These are phyloP conservation scores for Trypanosoma melophagium DNA, from an alignment of 208 protist species.

Conservation along the genomic window DNA sequence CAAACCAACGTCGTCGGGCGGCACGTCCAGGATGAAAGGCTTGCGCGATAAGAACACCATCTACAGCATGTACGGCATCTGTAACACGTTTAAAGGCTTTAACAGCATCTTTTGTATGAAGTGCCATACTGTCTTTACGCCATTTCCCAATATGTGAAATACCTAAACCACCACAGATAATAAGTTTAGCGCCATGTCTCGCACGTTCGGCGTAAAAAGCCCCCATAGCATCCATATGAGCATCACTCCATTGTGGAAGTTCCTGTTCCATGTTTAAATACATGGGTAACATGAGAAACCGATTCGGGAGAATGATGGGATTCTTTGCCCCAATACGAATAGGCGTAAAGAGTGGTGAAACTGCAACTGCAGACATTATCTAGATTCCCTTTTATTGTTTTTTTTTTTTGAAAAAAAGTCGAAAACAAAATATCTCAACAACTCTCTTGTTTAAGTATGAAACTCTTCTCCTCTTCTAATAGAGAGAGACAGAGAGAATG, in stretches of 20 bases:
- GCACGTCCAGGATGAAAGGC: constrained; percentile 91
- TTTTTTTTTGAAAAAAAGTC: not conserved
- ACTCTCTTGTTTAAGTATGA: too few species aligned
- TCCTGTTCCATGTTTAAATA: constrained; percentile 88
- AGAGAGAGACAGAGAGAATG: too few species aligned
- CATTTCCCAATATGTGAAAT: constrained; percentile 81
- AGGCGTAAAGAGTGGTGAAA: constrained; percentile 51
- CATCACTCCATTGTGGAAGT: constrained; percentile 47
- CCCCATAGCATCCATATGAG: constrained; percentile 74
- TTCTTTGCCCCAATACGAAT: constrained; percentile 42
- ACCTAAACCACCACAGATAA: constrained; percentile 88
- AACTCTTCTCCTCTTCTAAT: too few species aligned
- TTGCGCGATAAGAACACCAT: constrained; percentile 89
- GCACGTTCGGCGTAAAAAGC: constrained; percentile 85
- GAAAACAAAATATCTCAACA: not conserved
- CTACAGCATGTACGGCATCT: constrained; percentile 82
- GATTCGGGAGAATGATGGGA: constrained; percentile 60
- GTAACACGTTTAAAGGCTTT: constrained; percentile 77
- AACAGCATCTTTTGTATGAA: constrained; percentile 76
- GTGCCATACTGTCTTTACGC: constrained; percentile 67
- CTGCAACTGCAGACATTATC: not conserved
- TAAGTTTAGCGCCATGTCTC: constrained; percentile 82
- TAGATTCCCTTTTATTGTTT: not conserved
- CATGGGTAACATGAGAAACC: constrained; percentile 84
- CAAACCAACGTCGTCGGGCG: constrained; percentile 43